phyloP scores from a whole-genome alignment of 1,139 yeast genomes.

The Barnettozyma hawaiiensis region DNA sequence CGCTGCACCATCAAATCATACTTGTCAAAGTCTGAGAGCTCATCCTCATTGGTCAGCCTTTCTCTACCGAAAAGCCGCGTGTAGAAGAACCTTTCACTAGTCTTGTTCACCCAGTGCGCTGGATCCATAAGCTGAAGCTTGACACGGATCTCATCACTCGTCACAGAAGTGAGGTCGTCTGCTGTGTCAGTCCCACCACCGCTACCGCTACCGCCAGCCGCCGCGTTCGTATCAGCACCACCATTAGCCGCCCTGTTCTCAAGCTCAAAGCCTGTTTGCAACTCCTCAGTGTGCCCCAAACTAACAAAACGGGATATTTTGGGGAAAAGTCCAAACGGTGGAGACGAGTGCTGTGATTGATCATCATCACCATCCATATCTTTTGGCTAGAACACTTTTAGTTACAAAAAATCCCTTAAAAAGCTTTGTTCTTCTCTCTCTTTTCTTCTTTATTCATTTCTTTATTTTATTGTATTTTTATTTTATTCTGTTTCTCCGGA shows the following conservation, averaged over 20 bases:
- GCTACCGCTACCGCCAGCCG: too few relatives aligned
- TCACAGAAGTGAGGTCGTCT: slow-evolving; percentile 4
- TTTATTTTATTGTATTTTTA: too few relatives aligned
- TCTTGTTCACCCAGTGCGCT: slow-evolving; percentile 14
- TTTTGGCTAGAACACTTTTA: too few relatives aligned
- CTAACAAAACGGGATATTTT: slow-evolving; percentile 10
- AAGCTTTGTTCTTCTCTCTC: too few relatives aligned
- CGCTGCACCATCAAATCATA: slow-evolving; percentile 23
- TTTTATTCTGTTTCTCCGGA: too few relatives aligned
- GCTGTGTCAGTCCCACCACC: neutral
- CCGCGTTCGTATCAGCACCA: too few relatives aligned
- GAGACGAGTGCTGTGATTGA: neutral
- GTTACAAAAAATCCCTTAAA: too few relatives aligned
- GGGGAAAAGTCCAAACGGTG: slow-evolving; percentile 10
- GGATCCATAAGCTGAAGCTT: slow-evolving; percentile 11
- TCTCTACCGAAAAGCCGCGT: slow-evolving; percentile 17
- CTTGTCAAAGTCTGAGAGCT: slow-evolving; percentile 20
- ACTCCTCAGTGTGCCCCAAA: slow-evolving; percentile 1
- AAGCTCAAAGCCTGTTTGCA: slow-evolving; percentile 5
- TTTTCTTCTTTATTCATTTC: too few relatives aligned
- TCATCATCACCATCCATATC: too few relatives aligned
- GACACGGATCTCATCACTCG: slow-evolving; percentile 6
- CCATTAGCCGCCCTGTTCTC: slow-evolving; percentile 4
- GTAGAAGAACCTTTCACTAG: slow-evolving; percentile 22
- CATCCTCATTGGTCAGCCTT: slow-evolving; percentile 5